phyloP scores from a whole-genome alignment of 345 rosid genomes.

The Linum tenue region DNA sequence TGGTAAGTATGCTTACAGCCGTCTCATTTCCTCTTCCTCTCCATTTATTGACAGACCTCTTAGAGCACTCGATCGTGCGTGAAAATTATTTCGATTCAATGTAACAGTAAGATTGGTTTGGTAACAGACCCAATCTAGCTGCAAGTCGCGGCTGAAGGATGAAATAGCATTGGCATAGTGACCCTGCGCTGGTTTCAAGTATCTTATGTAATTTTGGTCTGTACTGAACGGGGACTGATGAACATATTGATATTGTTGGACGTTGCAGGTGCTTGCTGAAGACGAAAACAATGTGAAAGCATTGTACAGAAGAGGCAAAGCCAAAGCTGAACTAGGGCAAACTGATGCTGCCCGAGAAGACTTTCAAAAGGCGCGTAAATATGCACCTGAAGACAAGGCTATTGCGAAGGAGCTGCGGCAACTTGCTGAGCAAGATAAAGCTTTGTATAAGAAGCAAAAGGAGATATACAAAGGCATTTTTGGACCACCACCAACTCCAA shows the following conservation, averaged over 20 bases:
- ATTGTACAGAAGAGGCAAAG: slow-evolving; percentile 84
- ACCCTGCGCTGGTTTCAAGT: no score
- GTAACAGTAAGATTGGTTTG: neutral
- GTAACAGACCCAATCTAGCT: no score
- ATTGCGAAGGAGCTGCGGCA: slow-evolving; percentile 60
- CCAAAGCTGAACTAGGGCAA: slow-evolving; percentile 85
- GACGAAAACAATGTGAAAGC: slow-evolving; percentile 89
- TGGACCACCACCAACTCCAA: slow-evolving; percentile 1
- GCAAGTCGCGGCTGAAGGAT: no score
- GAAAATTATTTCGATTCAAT: no score
- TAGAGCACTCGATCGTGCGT: neutral
- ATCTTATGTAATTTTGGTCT: neutral
- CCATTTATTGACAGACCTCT: neutral
- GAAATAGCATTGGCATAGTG: no score
- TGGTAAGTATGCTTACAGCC: slow-evolving; percentile 33
- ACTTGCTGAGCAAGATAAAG: slow-evolving; percentile 77
- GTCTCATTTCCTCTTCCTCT: neutral
- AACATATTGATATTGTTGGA: neutral
- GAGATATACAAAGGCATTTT: slow-evolving; percentile 63
- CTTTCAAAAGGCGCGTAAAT: slow-evolving; percentile 66
- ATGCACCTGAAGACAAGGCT: slow-evolving; percentile 77
- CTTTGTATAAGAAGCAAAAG: slow-evolving; percentile 68
- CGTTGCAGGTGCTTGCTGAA: slow-evolving; percentile 65
- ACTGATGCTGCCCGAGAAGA: slow-evolving; percentile 86
- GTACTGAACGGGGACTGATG: neutral